phyloP scores from a whole-genome alignment of 768 basidiomycete genomes.

The Lentinula raphanica region DNA sequence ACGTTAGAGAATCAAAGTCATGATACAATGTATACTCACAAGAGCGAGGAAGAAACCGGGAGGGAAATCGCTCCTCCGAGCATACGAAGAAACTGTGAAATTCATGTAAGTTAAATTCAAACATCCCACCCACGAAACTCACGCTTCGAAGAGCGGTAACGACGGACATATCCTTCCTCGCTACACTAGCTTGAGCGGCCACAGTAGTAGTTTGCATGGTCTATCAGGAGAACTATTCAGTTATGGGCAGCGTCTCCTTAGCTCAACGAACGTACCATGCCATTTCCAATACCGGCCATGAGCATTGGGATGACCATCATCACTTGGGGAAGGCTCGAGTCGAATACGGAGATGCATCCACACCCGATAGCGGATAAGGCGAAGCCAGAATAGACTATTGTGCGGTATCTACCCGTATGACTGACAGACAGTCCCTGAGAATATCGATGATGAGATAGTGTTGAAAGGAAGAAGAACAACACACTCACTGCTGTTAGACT shows the following conservation, averaged over 20 bases:
- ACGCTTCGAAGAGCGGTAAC: conserved; percentile 39
- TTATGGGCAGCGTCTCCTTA: background rate
- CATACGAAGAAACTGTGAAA: conserved; percentile 55
- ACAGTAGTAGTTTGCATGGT: conserved; percentile 62
- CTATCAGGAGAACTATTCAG: conserved; percentile 20
- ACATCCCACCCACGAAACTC: background rate
- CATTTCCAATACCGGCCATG: conserved; percentile 54
- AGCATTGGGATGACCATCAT: conserved; percentile 59
- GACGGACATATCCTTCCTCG: conserved; percentile 68
- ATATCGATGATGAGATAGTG: background rate
- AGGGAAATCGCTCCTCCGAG: conserved; percentile 67
- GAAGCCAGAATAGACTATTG: conserved; percentile 59
- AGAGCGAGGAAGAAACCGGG: conserved; percentile 55
- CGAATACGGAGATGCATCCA: conserved; percentile 63
- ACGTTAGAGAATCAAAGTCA: no score
- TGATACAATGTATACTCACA: conserved; percentile 26
- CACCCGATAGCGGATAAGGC: conserved; percentile 63
- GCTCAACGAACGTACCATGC: conserved; percentile 30
- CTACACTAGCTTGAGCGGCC: conserved; percentile 68
- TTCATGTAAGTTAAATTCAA: background rate
- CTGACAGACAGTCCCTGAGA: conserved; percentile 55
- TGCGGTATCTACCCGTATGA: conserved; percentile 60
- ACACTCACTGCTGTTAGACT: conserved; percentile 49
- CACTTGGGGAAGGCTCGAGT: conserved; percentile 37
- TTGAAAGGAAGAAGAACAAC: background rate